Evolutionary conservation across 352 stramenopile genomes (phyloP).

Genomic region (Globisporangium apiculatum): DNA sequence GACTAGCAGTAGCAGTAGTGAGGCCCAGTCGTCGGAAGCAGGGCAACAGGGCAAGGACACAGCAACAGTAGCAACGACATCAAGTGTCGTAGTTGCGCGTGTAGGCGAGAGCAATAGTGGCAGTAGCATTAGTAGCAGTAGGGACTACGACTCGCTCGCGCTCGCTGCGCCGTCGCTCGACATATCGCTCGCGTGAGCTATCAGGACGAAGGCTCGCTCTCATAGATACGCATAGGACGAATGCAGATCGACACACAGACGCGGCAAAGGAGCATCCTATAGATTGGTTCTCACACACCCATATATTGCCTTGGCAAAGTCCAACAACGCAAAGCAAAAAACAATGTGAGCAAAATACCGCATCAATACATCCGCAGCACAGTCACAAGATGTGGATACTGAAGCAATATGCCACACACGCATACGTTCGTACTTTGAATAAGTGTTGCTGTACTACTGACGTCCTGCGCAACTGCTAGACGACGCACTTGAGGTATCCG

Average conservation of each 20-base stretch:
- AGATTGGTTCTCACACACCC: too few relatives aligned
- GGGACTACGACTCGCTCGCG: neutral
- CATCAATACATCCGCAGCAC: too few relatives aligned
- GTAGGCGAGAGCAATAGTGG: neutral
- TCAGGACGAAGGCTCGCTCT: too few relatives aligned
- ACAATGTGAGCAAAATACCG: too few relatives aligned
- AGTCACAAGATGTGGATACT: too few relatives aligned
- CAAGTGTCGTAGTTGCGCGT: conserved; percentile 17
- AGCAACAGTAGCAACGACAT: neutral
- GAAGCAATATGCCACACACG: too few relatives aligned
- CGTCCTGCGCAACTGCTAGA: conserved; percentile 12
- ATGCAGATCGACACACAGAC: neutral
- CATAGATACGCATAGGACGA: neutral
- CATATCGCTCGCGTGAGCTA: neutral
- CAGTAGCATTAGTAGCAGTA: conserved; percentile 1
- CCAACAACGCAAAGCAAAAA: too few relatives aligned
- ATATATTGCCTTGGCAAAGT: too few relatives aligned
- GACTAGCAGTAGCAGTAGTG: conserved; percentile 6
- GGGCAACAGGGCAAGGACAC: neutral
- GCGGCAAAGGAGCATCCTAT: too few relatives aligned
- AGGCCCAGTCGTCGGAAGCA: conserved; percentile 3
- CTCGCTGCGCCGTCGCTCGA: neutral
- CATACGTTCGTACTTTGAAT: too few relatives aligned
- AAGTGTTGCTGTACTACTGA: too few relatives aligned
- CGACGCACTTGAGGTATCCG: conserved; percentile 44